These are phyloP conservation scores for Solanum hybrid DNA, from an alignment of 305 asterid species.

Conservation along the genomic window DNA sequence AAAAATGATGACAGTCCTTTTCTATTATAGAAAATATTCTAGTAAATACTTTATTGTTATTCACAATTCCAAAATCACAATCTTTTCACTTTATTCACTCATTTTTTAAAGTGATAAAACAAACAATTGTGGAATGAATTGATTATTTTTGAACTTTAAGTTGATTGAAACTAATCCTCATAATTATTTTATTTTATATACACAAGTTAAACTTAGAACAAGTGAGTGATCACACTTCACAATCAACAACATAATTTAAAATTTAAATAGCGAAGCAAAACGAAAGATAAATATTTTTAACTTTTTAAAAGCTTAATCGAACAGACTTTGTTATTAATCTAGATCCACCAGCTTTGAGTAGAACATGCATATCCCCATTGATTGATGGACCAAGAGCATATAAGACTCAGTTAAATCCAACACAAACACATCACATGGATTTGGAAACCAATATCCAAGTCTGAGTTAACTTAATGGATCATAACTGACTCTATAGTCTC, in stretches of 20 bases:
- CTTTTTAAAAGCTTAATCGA: fast-evolving
- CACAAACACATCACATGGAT: neutral
- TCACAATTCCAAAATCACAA: neutral
- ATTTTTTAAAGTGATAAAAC: neutral
- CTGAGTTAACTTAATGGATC: neutral
- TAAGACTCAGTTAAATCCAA: neutral
- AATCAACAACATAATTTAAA: neutral
- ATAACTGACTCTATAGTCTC: neutral
- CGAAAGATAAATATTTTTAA: neutral
- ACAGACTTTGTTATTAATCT: too few relatives aligned
- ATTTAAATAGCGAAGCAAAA: neutral
- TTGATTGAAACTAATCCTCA: neutral
- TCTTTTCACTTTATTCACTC: neutral
- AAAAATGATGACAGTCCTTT: neutral
- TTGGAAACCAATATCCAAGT: neutral
- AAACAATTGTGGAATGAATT: neutral
- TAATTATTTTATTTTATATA: neutral
- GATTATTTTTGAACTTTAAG: neutral
- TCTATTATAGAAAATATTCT: neutral
- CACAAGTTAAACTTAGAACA: neutral
- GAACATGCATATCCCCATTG: neutral
- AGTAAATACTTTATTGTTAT: neutral
- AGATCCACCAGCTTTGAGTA: neutral
- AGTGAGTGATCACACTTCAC: neutral
- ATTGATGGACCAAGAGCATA: neutral